Base-by-base conservation (phyloP, 768 basidiomycete species). In the Cantharellus anzutake region DNA sequence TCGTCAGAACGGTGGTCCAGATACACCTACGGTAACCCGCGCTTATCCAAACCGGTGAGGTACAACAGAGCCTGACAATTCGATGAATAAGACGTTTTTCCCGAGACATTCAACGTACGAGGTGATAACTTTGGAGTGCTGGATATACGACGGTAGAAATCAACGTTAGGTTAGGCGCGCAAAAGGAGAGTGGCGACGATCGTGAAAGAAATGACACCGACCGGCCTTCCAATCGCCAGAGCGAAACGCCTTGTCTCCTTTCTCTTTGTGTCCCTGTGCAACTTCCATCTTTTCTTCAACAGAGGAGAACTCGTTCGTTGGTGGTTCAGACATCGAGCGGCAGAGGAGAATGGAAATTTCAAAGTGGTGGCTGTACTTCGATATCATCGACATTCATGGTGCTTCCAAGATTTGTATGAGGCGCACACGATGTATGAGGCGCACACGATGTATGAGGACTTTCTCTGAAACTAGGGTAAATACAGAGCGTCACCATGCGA, bases 21-120 rank as follows among this genome's bases (percentile, higher is more conserved):
- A 16, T 2, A 35, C 34, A 37, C 20, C 11, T 61, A 63, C 60
- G 51, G 37, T 37, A 63, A 37, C 2, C 41, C 80, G 61, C 66
- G 85, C 86, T 84, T 89, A 75, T 87, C 82, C 55, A 90, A 69
- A 29, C 87, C 87, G 50, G 79, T 72, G 11, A 88, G 74, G 64
- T 81, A 87, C 75, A 87, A 73, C 57, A 87, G 71, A 34, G 86
- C 72, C 86, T 85, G 20, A 57, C 59, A 29, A 59, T 61, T 63
- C 52, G 59, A 39, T 64, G 52, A 57, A 60, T 59, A 60, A 52
- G 58, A 41, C 55, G 29, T 58, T 59, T 14, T 34, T 42, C 16
- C 41, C 57, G 37, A 42, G 34, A 39, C 42, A 40, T 20, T 38
- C 38, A 5, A 60, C 63, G 62, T 65, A 86, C 86, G 76, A 80